These are phyloP conservation scores for Bromus sterilis DNA, from an alignment of 176 grass and related monocot species.

Conservation along the genomic window DNA sequence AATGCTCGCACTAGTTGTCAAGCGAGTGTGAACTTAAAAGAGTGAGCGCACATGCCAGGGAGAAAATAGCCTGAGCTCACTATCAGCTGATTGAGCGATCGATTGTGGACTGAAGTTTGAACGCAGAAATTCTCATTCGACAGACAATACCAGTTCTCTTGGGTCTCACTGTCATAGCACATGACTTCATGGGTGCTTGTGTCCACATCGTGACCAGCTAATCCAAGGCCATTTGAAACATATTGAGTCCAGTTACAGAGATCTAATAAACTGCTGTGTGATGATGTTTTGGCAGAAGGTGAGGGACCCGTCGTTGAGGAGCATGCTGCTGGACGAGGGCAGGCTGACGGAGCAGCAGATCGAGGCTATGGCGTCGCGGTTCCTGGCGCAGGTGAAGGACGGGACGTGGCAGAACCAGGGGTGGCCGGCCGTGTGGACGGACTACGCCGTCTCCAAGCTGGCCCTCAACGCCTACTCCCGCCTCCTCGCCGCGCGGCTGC, in stretches of 20 bases:
- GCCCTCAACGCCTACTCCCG: slow-evolving; percentile 66
- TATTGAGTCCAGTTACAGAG: background rate
- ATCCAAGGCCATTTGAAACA: background rate
- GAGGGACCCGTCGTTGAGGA: slow-evolving; percentile 28
- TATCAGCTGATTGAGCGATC: background rate
- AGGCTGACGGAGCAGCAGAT: slow-evolving; percentile 34
- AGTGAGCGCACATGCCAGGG: slow-evolving; percentile 5
- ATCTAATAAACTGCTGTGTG: background rate
- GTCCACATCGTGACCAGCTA: background rate
- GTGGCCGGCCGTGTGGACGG: slow-evolving; percentile 72
- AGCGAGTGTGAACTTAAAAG: background rate
- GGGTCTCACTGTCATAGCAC: background rate
- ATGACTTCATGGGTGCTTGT: background rate
- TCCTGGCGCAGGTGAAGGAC: slow-evolving; percentile 50
- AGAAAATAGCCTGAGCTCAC: background rate
- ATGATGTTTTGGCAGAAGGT: slow-evolving; percentile 36
- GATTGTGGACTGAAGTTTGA: slow-evolving; percentile 13
- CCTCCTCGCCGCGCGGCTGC: slow-evolving; percentile 38
- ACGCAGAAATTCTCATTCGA: background rate
- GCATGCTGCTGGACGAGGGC: slow-evolving; percentile 47
- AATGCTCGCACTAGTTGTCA: background rate
- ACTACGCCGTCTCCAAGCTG: slow-evolving; percentile 79
- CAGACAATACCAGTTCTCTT: background rate
- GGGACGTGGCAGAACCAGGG: slow-evolving; percentile 48
- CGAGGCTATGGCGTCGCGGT: slow-evolving; percentile 42